Evolutionary conservation across 2,329 filamentous ascomycete genomes (phyloP).

Genomic region (Aulographum hederae): DNA sequence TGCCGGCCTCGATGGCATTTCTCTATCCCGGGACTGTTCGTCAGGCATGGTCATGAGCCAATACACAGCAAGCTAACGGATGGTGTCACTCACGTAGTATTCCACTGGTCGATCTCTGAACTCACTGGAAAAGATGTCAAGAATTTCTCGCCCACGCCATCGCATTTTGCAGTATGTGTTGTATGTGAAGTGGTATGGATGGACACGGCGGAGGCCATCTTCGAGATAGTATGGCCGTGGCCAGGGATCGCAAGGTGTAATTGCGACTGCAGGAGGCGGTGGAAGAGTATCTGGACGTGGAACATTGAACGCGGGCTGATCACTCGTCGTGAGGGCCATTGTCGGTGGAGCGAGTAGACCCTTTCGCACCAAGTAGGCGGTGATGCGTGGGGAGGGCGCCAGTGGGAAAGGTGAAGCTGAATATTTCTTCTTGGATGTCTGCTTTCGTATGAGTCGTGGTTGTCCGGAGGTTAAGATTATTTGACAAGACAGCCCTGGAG

Average conservation of each 20-base stretch:
- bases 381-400: conserved; percentile 33
- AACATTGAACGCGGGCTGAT: conserved; percentile 6
- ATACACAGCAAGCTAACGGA: background rate
- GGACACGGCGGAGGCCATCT: conserved; percentile 63
- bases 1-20: conserved; percentile 61
- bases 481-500: too few relatives aligned
- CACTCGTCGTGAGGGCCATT: conserved; percentile 25
- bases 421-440: too few relatives aligned
- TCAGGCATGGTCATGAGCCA: background rate
- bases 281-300: conserved; percentile 18
- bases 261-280: conserved; percentile 28
- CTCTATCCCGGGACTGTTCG: conserved; percentile 7
- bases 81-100: conserved; percentile 51
- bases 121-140: conserved; percentile 81
- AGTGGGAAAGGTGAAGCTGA: conserved; percentile 9
- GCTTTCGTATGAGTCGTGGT: too few relatives aligned
- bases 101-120: conserved; percentile 74
- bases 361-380: conserved; percentile 32
- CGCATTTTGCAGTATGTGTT: conserved; percentile 89
- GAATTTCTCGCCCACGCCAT: conserved; percentile 65
- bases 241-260: conserved; percentile 37
- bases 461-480: too few relatives aligned
- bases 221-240: conserved; percentile 66
- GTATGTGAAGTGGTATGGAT: conserved; percentile 84
- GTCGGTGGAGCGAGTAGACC: conserved; percentile 20